Evolutionary conservation across 108 stramenopile genomes (phyloP).

Genomic region (Chaetoceros tenuissimus): DNA sequence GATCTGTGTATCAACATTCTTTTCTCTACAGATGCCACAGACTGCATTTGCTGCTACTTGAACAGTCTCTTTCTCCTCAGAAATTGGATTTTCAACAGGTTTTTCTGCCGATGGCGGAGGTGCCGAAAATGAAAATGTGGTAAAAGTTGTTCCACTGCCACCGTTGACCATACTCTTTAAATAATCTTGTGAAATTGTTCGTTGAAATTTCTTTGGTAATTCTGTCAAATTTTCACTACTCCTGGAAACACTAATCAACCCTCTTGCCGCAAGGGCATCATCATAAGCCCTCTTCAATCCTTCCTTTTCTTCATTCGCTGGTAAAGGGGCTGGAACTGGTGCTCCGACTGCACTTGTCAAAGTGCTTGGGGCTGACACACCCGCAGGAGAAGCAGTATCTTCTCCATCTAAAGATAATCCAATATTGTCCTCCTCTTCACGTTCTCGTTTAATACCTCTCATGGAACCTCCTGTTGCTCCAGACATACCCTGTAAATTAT

Average conservation of each 20-base stretch:
- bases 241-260: constrained; percentile 76
- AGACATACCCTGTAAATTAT: constrained; percentile 20
- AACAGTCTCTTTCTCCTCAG: constrained; percentile 32
- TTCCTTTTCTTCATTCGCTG: constrained; percentile 22
- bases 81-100: not conserved
- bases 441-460: constrained; percentile 53
- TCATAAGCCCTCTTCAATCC: constrained; percentile 78
- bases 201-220: constrained; percentile 80
- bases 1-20: constrained; percentile 82
- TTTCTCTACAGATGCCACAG: constrained; percentile 63
- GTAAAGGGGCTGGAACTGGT: constrained; percentile 24
- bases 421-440: constrained; percentile 84
- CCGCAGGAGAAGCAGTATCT: constrained; percentile 35
- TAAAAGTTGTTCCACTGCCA: constrained; percentile 11
- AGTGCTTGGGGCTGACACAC: constrained; percentile 2
- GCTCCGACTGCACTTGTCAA: constrained; percentile 13
- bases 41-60: constrained; percentile 69
- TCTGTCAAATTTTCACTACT: constrained; percentile 83
- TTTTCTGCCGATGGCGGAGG: not conserved
- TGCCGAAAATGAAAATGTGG: not conserved
- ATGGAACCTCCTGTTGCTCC: constrained; percentile 7
- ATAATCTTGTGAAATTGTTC: constrained; percentile 76
- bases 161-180: constrained; percentile 59
- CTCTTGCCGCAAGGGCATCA: constrained; percentile 82
- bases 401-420: constrained; percentile 86